phyloP scores from a whole-genome alignment of 768 basidiomycete species.

The Agaricus blazei region DNA sequence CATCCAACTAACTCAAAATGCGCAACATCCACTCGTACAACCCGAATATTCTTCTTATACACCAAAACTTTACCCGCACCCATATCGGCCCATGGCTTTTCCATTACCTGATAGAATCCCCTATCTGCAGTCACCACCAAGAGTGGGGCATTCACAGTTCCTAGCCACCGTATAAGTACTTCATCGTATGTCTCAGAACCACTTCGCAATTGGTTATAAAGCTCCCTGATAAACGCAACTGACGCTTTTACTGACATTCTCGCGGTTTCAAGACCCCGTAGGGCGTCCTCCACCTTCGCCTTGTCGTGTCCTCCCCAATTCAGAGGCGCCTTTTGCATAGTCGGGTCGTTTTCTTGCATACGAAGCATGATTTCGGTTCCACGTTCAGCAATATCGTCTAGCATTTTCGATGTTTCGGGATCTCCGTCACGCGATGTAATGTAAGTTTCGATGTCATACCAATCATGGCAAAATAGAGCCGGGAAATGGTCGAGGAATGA shows the following conservation, averaged over 20 bases:
- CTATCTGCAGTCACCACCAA: not conserved
- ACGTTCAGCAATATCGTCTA: not conserved
- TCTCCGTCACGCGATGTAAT: not conserved
- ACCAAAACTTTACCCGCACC: not conserved
- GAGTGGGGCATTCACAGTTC: not conserved
- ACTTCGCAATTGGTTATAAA: not conserved
- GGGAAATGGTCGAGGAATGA: constrained; percentile 6
- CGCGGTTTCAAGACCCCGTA: not conserved
- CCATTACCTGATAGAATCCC: not conserved
- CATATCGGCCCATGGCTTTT: not conserved
- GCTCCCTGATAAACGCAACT: not conserved
- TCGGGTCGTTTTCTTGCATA: constrained; percentile 2
- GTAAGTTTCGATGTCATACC: not conserved
- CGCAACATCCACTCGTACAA: not conserved
- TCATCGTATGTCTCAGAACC: not conserved
- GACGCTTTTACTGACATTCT: not conserved
- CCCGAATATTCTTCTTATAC: not conserved
- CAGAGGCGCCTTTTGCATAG: not conserved
- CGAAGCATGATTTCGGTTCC: constrained; percentile 1
- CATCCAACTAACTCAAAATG: not conserved
- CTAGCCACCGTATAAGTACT: not conserved
- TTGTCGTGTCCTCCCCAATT: not conserved
- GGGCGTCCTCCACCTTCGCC: not conserved
- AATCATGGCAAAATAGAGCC: not conserved
- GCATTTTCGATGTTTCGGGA: not conserved